Evolutionary conservation across 1,284 basidiomycete genomes (phyloP).

Genomic region (Phellinidium pouzarii): DNA sequence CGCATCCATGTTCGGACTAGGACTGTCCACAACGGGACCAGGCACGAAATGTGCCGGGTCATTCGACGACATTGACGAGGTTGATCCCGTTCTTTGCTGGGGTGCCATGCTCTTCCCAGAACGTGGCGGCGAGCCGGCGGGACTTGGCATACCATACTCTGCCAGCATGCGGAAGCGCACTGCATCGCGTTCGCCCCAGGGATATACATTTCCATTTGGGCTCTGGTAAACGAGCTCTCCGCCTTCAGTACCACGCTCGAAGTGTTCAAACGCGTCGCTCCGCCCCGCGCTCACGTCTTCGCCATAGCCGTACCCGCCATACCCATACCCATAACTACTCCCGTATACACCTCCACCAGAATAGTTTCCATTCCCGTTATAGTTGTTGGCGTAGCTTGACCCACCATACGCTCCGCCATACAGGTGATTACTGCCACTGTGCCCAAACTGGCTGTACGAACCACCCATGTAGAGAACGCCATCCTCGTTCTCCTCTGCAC

Average conservation of each 20-base stretch:
- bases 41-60: slow-evolving; percentile 10
- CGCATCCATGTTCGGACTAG: slow-evolving; percentile 32
- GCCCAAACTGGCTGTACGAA: background rate
- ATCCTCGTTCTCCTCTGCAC: slow-evolving; percentile 38
- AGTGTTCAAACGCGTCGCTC: slow-evolving; percentile 7
- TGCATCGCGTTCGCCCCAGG: slow-evolving; percentile 17
- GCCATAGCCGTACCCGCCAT: slow-evolving; percentile 16
- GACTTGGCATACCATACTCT: slow-evolving; percentile 9
- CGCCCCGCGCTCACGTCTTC: slow-evolving; percentile 15
- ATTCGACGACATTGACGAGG: slow-evolving; percentile 22
- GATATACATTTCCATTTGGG: slow-evolving; percentile 15
- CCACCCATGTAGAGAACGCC: slow-evolving; percentile 25
- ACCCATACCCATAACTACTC: slow-evolving; percentile 9
- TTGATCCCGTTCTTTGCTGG: slow-evolving; percentile 8
- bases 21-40: slow-evolving; percentile 20
- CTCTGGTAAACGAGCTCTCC: slow-evolving; percentile 16
- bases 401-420: background rate
- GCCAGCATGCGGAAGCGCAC: slow-evolving; percentile 15
- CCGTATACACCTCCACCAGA: background rate
- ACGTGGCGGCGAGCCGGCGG: background rate
- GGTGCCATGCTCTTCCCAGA: background rate
- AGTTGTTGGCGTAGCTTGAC: background rate
- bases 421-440: background rate
- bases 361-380: slow-evolving; percentile 11
- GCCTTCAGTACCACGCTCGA: slow-evolving; percentile 11